Evolutionary conservation across 2,329 filamentous ascomycete genomes (phyloP).

Genomic region (Pseudocercospora cruenta): DNA sequence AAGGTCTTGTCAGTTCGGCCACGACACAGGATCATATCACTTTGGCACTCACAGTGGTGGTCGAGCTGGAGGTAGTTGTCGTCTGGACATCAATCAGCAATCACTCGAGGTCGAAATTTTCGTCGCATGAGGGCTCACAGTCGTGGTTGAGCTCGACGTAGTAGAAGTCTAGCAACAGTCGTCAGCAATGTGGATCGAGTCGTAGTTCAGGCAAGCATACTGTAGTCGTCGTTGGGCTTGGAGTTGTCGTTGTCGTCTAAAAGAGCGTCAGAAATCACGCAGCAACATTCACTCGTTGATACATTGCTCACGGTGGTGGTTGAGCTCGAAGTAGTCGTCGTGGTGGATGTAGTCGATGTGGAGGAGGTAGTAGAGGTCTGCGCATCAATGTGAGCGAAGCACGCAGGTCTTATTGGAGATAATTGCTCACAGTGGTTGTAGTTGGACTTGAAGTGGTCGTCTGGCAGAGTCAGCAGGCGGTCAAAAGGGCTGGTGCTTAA

Average conservation of each 20-base stretch:
- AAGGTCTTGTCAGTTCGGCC: no score
- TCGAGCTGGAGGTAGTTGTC: no score
- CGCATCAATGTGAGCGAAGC: background rate
- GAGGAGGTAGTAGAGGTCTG: slow-evolving; percentile 2
- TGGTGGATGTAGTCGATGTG: background rate
- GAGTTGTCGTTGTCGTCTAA: background rate
- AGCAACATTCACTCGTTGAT: background rate
- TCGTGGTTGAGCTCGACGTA: background rate
- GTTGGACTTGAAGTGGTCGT: background rate
- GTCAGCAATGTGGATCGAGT: no score
- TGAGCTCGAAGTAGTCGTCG: background rate
- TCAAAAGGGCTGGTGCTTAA: no score
- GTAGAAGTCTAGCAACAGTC: no score
- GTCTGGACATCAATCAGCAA: no score
- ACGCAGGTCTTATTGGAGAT: background rate
- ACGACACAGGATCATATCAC: no score
- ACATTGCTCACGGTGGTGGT: background rate
- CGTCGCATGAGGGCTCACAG: no score
- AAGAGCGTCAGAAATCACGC: background rate
- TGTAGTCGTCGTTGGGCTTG: background rate
- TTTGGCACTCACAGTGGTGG: no score
- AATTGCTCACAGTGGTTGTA: background rate
- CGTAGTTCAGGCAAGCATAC: no score
- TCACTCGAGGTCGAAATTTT: no score
- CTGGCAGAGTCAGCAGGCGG: background rate